Percentiles rank a stretch among this genome's conserved stretches.
Evolutionary conservation across 495 filamentous ascomycete species (phyloP).

Genomic region (Achaetomiella virescens): DNA sequence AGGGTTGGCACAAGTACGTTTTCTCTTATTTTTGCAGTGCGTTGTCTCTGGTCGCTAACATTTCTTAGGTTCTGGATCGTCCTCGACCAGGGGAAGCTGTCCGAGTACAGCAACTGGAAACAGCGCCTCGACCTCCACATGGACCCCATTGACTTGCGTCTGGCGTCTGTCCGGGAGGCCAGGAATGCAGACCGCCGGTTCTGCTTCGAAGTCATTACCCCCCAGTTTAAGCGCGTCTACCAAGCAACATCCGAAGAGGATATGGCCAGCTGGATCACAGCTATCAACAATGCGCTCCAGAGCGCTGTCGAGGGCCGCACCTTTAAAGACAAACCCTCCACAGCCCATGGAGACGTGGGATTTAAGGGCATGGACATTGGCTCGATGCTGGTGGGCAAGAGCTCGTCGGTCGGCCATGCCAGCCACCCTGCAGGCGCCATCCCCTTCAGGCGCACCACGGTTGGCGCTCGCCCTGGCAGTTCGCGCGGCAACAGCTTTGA

Average conservation of each 20-base stretch:
- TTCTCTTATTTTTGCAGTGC: background rate
- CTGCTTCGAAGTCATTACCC: slow-evolving; percentile 97
- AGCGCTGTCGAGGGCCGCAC: slow-evolving; percentile 85
- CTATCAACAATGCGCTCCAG: slow-evolving; percentile 95
- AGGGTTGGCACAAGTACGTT: slow-evolving; percentile 97
- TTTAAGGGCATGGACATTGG: slow-evolving; percentile 75
- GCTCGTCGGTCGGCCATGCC: slow-evolving; percentile 61
- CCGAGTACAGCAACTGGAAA: slow-evolving; percentile 99
- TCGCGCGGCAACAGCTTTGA: slow-evolving; percentile 67
- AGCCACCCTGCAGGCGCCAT: slow-evolving; percentile 46
- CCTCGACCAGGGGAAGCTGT: slow-evolving; percentile 88
- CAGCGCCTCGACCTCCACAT: slow-evolving; percentile 93
- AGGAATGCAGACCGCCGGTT: slow-evolving; percentile 91
- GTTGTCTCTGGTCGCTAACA: slow-evolving; percentile 7
- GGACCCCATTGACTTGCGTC: slow-evolving; percentile 94
- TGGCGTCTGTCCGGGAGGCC: slow-evolving; percentile 94
- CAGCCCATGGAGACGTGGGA: slow-evolving; percentile 39
- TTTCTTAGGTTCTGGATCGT: slow-evolving; percentile 88
- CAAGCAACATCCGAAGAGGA: slow-evolving; percentile 97
- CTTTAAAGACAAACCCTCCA: slow-evolving; percentile 43
- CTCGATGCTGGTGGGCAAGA: slow-evolving; percentile 91
- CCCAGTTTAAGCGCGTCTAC: slow-evolving; percentile 92
- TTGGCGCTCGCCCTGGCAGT: slow-evolving; percentile 73
- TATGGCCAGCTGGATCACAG: slow-evolving; percentile 93
- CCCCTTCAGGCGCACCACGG: slow-evolving; percentile 73